Evolutionary conservation across 2,329 filamentous ascomycete species (phyloP).

Genomic region (Fusarium graminum): DNA sequence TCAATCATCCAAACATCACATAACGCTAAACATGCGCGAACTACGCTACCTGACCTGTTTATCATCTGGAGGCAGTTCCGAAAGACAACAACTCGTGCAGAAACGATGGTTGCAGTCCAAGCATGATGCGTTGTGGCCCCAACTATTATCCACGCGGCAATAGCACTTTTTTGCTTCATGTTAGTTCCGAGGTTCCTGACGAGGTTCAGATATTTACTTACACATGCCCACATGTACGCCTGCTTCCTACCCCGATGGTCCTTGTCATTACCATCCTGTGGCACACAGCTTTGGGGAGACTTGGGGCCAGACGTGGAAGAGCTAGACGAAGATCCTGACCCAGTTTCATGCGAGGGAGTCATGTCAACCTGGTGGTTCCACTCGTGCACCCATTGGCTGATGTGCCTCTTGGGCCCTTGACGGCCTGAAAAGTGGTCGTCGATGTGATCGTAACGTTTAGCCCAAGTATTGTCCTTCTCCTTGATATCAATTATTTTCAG

Average conservation of each 20-base stretch:
- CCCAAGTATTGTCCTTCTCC: conserved; percentile 64
- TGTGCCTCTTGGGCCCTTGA: conserved; percentile 56
- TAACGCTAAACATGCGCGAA: background rate
- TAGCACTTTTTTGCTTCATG: conserved; percentile 33
- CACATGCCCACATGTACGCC: conserved; percentile 51
- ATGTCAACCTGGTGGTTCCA: conserved; percentile 12
- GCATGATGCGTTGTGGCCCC: conserved; percentile 14
- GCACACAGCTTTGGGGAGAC: conserved; percentile 1
- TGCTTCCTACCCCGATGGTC: conserved; percentile 24
- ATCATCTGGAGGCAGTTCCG: conserved; percentile 9
- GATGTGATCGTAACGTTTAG: conserved; percentile 76
- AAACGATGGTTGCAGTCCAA: conserved; percentile 27
- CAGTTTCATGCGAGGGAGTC: background rate
- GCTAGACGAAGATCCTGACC: conserved; percentile 7
- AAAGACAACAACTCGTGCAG: conserved; percentile 17
- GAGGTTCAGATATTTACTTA: conserved; percentile 41
- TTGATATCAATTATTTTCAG: conserved; percentile 65
- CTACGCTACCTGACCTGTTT: background rate
- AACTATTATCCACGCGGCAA: conserved; percentile 32
- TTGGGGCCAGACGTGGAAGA: conserved; percentile 18
- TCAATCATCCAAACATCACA: conserved; percentile 1
- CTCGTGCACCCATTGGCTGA: conserved; percentile 68
- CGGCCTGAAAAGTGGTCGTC: conserved; percentile 76
- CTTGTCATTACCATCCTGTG: conserved; percentile 21
- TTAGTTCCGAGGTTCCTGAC: conserved; percentile 12